phyloP scores from a whole-genome alignment of 306 rosid genomes.

The Sphenostylis stenocarpa region DNA sequence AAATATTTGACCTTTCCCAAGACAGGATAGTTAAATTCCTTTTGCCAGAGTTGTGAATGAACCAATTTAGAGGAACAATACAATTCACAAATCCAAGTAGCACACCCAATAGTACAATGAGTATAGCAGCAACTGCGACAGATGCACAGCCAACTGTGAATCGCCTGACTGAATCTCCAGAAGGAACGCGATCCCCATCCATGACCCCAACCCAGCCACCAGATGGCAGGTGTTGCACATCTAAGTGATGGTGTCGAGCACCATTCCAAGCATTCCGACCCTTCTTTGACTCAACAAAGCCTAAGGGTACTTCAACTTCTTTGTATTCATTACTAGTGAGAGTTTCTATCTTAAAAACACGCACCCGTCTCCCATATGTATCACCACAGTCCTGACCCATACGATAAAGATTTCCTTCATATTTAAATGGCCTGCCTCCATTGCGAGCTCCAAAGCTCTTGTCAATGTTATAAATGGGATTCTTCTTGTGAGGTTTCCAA shows the following conservation, averaged over 20 bases:
- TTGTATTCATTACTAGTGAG: slow-evolving; percentile 67
- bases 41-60: slow-evolving; percentile 62
- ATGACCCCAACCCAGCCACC: slow-evolving; percentile 91
- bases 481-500: slow-evolving; percentile 86
- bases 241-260: slow-evolving; percentile 87
- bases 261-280: slow-evolving; percentile 98
- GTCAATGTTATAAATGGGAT: slow-evolving; percentile 76
- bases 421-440: slow-evolving; percentile 91
- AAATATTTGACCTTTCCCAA: slow-evolving; percentile 70
- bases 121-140: slow-evolving; percentile 62
- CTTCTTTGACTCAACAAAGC: slow-evolving; percentile 68
- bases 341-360: slow-evolving; percentile 74
- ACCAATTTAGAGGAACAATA: slow-evolving; percentile 79
- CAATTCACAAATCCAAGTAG: slow-evolving; percentile 85
- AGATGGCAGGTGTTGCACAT: slow-evolving; percentile 77
- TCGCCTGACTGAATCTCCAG: slow-evolving; percentile 75
- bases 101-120: slow-evolving; percentile 69
- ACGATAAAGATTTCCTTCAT: slow-evolving; percentile 77
- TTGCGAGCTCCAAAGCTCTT: slow-evolving; percentile 93
- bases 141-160: slow-evolving; percentile 76
- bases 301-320: slow-evolving; percentile 79
- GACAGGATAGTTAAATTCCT: slow-evolving; percentile 49
- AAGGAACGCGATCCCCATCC: slow-evolving; percentile 98
- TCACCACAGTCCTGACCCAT: slow-evolving; percentile 95
- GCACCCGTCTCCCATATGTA: slow-evolving; percentile 80